Evolutionary conservation across 2,329 filamentous ascomycete species (phyloP).

Genomic region (Penicillium polonicum): DNA sequence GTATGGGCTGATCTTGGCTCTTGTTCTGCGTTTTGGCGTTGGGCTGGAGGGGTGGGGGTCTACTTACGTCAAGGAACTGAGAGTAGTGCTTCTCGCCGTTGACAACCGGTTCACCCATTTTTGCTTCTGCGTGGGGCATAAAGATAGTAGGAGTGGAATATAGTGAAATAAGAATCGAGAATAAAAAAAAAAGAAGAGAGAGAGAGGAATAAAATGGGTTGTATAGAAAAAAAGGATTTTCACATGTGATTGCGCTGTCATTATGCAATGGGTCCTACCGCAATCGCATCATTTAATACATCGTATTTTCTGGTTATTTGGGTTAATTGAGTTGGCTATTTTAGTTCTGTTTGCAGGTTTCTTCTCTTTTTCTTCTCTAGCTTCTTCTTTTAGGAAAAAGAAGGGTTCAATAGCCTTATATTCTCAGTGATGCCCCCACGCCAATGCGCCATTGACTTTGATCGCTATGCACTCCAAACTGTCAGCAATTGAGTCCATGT

Average conservation of each 20-base stretch:
- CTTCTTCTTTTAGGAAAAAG: background rate
- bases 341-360: conserved; percentile 9
- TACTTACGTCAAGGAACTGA: conserved; percentile 46
- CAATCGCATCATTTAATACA: conserved; percentile 15
- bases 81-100: conserved; percentile 53
- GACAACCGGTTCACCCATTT: conserved; percentile 48
- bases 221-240: conserved; percentile 16
- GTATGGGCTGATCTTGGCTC: background rate
- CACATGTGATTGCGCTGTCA: conserved; percentile 28
- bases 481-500: background rate
- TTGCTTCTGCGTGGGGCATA: conserved; percentile 51
- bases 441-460: conserved; percentile 6
- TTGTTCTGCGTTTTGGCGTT: background rate
- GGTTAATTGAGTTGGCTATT: background rate
- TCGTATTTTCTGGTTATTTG: conserved; percentile 5
- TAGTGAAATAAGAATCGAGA: background rate
- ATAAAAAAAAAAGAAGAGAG: background rate
- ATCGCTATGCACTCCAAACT: background rate
- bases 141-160: conserved; percentile 7
- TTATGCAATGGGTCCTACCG: conserved; percentile 25
- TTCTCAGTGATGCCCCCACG: background rate
- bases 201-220: conserved; percentile 5
- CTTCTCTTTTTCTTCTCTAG: background rate
- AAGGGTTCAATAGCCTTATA: background rate
- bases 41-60: conserved; percentile 13